phyloP scores from a whole-genome alignment of 2,329 filamentous ascomycete genomes.

The Periconia macrospinosa region DNA sequence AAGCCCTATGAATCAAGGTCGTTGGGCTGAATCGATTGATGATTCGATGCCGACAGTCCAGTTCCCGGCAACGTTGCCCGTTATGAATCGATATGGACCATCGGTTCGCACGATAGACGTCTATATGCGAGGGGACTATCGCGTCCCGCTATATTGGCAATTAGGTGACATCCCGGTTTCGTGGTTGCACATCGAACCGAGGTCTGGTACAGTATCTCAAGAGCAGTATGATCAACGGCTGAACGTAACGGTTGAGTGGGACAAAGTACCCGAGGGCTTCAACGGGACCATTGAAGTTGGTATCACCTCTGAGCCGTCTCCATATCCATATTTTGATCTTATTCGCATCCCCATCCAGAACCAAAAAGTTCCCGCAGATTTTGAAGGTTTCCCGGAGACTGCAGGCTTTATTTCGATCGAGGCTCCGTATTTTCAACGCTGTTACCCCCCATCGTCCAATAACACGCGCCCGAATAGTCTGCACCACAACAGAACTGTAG shows the following conservation, averaged over 20 bases:
- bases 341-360: constrained; percentile 22
- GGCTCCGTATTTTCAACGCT: constrained; percentile 19
- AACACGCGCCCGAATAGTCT: not conserved
- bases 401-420: constrained; percentile 24
- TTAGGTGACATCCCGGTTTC: constrained; percentile 16
- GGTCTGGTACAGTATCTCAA: constrained; percentile 10
- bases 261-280: constrained; percentile 10
- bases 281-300: constrained; percentile 14
- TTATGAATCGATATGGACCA: constrained; percentile 22
- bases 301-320: constrained; percentile 14
- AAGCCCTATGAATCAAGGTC: constrained; percentile 32
- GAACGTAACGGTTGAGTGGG: constrained; percentile 20
- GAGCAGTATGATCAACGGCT: constrained; percentile 17
- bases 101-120: constrained; percentile 12
- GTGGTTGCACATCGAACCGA: constrained; percentile 18
- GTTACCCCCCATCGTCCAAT: not conserved
- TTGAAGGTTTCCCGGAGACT: constrained; percentile 25
- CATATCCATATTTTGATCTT: constrained; percentile 17
- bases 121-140: constrained; percentile 21
- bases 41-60: constrained; percentile 61
- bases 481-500: constrained; percentile 3
- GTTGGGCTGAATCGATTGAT: constrained; percentile 54
- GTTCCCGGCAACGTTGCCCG: constrained; percentile 8
- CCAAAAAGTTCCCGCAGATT: constrained; percentile 11
- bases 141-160: constrained; percentile 17